Evolutionary conservation across 2,329 filamentous ascomycete genomes (phyloP), one percentile per base, ranked within the genome.

Genomic region (Cladosporium sp.): DNA sequence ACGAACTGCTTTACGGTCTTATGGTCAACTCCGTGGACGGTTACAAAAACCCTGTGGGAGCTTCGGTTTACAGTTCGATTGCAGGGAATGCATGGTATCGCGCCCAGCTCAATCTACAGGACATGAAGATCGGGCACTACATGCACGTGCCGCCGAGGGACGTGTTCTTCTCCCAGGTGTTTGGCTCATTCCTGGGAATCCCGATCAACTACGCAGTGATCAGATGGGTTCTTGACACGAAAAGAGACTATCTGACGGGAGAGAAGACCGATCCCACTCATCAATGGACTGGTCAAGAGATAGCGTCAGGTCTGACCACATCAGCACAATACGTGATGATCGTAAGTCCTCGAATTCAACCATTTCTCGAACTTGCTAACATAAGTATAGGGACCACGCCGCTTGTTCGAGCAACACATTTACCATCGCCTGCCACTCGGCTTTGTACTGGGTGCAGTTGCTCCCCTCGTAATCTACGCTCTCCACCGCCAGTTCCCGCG

Each of bases 61-160:
- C 86, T 1, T 84, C 83, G 0, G 79, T 84, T 0, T 88, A 88
- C 70, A 84, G 86, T 8, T 34, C 24, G 21, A 87, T 88, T 18
- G 85, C 86, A 1, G 86, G 86, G 14, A 85, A 88, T 63, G 85
- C 86, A 2, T 88, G 86, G 86, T 87, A 87, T 66, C 76, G 84
- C 18, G 84, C 84, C 0, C 84, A 86, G 68, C 80, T 82, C 26
- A 86, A 87, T 79, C 78, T 88, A 0, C 86, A 88, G 70, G 87
- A 89, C 71, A 84, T 86, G 72, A 87, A 88, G 71, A 87, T 88
- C n/a, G 86, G 86, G 0, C 86, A 88, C 69, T 88, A 88, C 69
- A 86, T 87, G 82, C 85, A 88, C 63, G 80, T 88, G 0, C 85
- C 86, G 0, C 86, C 86, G 1, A 82, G 84, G 14, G 79, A 83